Evolutionary conservation across 177 flowering plant species (phyloP).

Genomic region (Vitis hybrid): DNA sequence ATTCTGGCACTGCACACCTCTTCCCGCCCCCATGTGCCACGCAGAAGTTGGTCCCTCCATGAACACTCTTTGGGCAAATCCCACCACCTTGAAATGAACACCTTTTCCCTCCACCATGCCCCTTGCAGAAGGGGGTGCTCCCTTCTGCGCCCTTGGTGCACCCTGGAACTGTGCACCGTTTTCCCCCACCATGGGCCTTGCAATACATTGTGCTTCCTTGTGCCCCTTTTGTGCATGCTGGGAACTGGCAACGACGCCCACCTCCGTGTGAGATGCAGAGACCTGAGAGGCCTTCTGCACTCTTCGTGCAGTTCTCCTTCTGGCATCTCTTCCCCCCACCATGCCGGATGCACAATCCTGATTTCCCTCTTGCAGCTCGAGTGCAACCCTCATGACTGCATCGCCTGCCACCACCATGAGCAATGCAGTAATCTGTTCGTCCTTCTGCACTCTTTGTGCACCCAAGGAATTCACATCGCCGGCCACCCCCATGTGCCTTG

Average conservation of each 20-base stretch:
- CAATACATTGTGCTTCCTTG: slow-evolving; percentile 98
- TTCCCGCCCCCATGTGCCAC: slow-evolving; percentile 99
- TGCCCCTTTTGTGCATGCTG: slow-evolving; percentile 86
- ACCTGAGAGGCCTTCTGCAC: slow-evolving; percentile 97
- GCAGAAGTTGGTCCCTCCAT: slow-evolving; percentile 92
- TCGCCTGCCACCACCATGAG: slow-evolving; percentile 95
- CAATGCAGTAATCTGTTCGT: slow-evolving; percentile 92
- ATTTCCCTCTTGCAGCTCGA: slow-evolving; percentile 92
- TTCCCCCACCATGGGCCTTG: slow-evolving; percentile 99
- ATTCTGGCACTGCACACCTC: slow-evolving; percentile 85
- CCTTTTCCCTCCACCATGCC: slow-evolving; percentile 98
- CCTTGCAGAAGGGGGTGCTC: slow-evolving; percentile 91
- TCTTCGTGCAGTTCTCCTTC: slow-evolving; percentile 82
- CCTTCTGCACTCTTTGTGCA: slow-evolving; percentile 99
- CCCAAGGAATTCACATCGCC: slow-evolving; percentile 87
- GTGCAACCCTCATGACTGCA: slow-evolving; percentile 84
- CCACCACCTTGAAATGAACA: slow-evolving; percentile 85
- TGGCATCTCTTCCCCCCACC: slow-evolving; percentile 99
- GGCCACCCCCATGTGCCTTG: slow-evolving; percentile 99
- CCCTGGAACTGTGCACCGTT: slow-evolving; percentile 75
- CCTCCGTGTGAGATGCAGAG: slow-evolving; percentile 99
- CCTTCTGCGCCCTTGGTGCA: slow-evolving; percentile 99
- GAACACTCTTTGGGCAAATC: slow-evolving; percentile 88
- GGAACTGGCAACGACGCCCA: slow-evolving; percentile 81
- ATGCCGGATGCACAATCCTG: slow-evolving; percentile 93